These are phyloP conservation scores for Diaporthe sp. DNA, from an alignment of 2,329 filamentous ascomycete genomes.

Conservation along the genomic window DNA sequence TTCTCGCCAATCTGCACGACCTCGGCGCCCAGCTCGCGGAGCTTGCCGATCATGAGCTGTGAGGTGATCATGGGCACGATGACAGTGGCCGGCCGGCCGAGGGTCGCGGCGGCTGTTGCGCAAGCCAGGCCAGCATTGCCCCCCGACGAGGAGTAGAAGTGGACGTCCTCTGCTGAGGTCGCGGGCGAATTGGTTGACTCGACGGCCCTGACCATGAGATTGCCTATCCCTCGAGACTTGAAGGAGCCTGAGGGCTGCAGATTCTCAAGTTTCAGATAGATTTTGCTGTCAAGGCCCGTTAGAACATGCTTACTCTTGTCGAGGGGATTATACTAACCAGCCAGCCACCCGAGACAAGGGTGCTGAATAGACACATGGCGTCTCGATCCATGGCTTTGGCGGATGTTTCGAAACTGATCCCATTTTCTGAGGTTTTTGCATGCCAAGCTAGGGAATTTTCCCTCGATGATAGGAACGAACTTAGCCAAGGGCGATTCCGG, in stretches of 20 bases:
- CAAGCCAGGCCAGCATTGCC: slow-evolving; percentile 87
- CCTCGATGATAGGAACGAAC: neutral
- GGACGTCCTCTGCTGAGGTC: slow-evolving; percentile 55
- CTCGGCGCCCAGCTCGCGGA: slow-evolving; percentile 73
- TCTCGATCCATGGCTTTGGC: slow-evolving; percentile 72
- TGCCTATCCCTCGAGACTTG: slow-evolving; percentile 83
- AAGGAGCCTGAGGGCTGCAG: slow-evolving; percentile 87
- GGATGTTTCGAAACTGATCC: slow-evolving; percentile 46
- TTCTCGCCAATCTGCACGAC: slow-evolving; percentile 76
- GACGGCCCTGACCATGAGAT: slow-evolving; percentile 71
- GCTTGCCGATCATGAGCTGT: slow-evolving; percentile 75
- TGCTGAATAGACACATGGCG: slow-evolving; percentile 75
- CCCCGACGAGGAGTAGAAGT: slow-evolving; percentile 81
- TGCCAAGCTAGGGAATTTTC: neutral
- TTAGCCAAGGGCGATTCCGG: neutral
- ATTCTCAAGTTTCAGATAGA: slow-evolving; percentile 87
- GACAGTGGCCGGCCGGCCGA: slow-evolving; percentile 75
- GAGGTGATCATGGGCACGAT: slow-evolving; percentile 77
- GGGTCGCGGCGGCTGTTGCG: slow-evolving; percentile 75
- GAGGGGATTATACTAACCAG: slow-evolving; percentile 64
- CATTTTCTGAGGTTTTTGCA: slow-evolving; percentile 41
- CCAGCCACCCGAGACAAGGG: slow-evolving; percentile 75
- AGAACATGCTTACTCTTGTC: neutral
- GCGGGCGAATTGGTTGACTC: slow-evolving; percentile 42
- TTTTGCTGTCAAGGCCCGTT: slow-evolving; percentile 63